Percentiles rank a stretch among this genome's conserved stretches.
Evolutionary conservation across 192 early-diverging fungal genomes (phyloP).

Genomic region (Coemansia guatemalensis): DNA sequence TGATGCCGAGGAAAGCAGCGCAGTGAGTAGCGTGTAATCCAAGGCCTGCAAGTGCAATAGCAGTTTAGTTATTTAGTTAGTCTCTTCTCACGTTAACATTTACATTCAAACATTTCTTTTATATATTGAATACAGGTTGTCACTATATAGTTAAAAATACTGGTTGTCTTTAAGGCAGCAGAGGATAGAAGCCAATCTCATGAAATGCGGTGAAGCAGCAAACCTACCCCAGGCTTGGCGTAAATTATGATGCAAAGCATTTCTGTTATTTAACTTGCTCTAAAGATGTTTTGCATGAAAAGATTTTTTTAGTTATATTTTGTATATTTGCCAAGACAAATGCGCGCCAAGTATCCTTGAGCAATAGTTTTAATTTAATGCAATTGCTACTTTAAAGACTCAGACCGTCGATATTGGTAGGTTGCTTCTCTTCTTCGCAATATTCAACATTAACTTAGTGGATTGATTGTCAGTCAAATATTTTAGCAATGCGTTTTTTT

Average conservation of each 20-base stretch:
- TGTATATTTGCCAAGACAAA: neutral
- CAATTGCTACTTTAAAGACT: neutral
- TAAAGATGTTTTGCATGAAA: neutral
- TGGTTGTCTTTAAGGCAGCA: neutral
- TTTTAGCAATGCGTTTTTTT: neutral
- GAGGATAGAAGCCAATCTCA: neutral
- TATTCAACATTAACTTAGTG: neutral
- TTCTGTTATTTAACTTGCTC: neutral
- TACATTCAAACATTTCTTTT: neutral
- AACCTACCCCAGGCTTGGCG: neutral
- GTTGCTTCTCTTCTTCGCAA: neutral
- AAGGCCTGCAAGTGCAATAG: neutral
- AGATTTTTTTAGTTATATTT: neutral
- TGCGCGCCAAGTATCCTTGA: neutral
- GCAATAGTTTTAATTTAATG: neutral
- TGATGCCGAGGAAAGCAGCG: neutral
- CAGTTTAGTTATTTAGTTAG: neutral
- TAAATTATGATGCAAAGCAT: neutral
- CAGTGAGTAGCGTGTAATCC: neutral
- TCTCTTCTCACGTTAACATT: neutral
- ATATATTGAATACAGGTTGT: neutral
- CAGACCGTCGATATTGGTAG: neutral
- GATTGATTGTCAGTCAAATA: neutral
- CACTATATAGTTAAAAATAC: neutral
- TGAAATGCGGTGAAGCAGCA: neutral